A percentile compares a stretch with the other conserved stretches of the same genome.
These are phyloP conservation scores for Prunus salicina DNA, from an alignment of 306 rosid species.

Conservation along the genomic window DNA sequence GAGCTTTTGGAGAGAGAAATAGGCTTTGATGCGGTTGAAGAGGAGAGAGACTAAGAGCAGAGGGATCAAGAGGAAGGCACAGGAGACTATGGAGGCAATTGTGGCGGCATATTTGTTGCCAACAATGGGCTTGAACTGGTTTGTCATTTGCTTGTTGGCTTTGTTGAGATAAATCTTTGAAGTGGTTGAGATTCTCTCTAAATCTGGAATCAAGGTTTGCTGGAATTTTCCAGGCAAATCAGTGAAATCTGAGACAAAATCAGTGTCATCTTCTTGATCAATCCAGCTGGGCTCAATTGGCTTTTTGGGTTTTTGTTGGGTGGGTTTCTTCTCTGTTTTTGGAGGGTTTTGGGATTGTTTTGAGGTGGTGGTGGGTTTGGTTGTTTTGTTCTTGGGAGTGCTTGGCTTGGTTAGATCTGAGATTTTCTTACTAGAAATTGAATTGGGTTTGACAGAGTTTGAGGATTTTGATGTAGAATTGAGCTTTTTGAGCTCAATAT, in stretches of 20 bases:
- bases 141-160: constrained; percentile 74
- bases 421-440: constrained; percentile 36
- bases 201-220: constrained; percentile 66
- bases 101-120: constrained; percentile 85
- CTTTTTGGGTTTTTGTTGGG: constrained; percentile 38
- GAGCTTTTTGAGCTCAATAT: constrained; percentile 40
- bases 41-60: constrained; percentile 69
- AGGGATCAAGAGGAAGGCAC: constrained; percentile 65
- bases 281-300: constrained; percentile 44
- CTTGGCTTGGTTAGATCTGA: constrained; percentile 46
- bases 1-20: constrained; percentile 85
- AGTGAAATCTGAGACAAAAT: constrained; percentile 55
- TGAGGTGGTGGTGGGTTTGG: constrained; percentile 47
- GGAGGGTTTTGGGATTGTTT: constrained; percentile 21
- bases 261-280: constrained; percentile 47
- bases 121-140: constrained; percentile 74
- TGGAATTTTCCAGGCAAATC: constrained; percentile 70
- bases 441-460: constrained; percentile 32
- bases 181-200: constrained; percentile 68
- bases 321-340: constrained; percentile 21
- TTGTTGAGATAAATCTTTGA: constrained; percentile 59
- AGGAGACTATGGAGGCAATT: constrained; percentile 58
- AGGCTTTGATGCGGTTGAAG: constrained; percentile 74
- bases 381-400: constrained; percentile 57
- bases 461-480: constrained; percentile 56